These are phyloP conservation scores for Penicillium sp. DNA, from an alignment of 2,329 filamentous ascomycete genomes.

Conservation along the genomic window DNA sequence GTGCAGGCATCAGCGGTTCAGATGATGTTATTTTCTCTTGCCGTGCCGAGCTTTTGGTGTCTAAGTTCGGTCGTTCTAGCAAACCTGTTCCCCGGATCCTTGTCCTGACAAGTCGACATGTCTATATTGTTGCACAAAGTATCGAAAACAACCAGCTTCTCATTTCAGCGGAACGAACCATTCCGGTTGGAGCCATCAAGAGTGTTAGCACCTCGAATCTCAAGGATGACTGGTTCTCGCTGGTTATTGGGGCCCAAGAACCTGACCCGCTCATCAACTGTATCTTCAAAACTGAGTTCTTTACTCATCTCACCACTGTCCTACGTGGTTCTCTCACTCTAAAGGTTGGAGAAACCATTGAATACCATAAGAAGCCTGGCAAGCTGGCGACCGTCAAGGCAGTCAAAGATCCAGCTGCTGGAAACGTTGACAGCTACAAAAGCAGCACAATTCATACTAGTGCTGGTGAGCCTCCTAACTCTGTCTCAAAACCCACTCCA, in stretches of 20 bases:
- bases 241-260: constrained; percentile 84
- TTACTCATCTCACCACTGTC: constrained; percentile 80
- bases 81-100: constrained; percentile 85
- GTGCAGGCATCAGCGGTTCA: constrained; percentile 63
- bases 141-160: constrained; percentile 78
- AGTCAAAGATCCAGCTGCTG: constrained; percentile 76
- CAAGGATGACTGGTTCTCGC: constrained; percentile 95
- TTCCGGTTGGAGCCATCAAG: constrained; percentile 85
- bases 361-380: constrained; percentile 96
- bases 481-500: constrained; percentile 78
- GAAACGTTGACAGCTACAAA: constrained; percentile 82
- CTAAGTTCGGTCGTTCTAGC: constrained; percentile 94
- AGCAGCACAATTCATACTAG: constrained; percentile 86
- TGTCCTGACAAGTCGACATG: constrained; percentile 79
- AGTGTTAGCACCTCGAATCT: constrained; percentile 76
- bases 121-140: constrained; percentile 85
- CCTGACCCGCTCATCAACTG: constrained; percentile 92
- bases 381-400: constrained; percentile 89
- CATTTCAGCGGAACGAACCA: constrained; percentile 76
- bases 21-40: constrained; percentile 87
- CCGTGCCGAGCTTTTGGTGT: constrained; percentile 82
- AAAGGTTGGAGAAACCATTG: constrained; percentile 79
- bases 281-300: constrained; percentile 94
- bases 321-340: constrained; percentile 79
- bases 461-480: constrained; percentile 78